Conservation (phyloP, 2,329 filamentous ascomycete species). For the Chalaropsis ovoidea region DNA sequence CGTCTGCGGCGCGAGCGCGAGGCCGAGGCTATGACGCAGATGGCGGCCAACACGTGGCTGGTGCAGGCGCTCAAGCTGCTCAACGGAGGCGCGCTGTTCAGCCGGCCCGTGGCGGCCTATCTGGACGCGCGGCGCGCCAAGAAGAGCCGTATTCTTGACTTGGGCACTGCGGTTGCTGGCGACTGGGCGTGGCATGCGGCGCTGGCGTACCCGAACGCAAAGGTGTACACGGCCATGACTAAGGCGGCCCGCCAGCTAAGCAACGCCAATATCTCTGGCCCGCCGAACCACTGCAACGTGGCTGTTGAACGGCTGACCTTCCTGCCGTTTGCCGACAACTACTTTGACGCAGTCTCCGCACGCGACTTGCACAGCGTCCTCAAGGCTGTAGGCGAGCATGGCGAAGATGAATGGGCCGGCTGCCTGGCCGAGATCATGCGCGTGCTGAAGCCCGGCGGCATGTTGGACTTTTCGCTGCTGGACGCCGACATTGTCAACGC, state of each 20-base stretch:
- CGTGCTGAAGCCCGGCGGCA: conserved; percentile 84
- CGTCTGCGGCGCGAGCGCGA: conserved; percentile 64
- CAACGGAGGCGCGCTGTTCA: conserved; percentile 55
- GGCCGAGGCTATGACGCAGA: conserved; percentile 66
- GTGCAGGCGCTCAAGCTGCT: conserved; percentile 51
- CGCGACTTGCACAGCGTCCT: conserved; percentile 77
- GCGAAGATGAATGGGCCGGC: conserved; percentile 75
- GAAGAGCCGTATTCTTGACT: conserved; percentile 65
- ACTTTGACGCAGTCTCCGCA: conserved; percentile 87
- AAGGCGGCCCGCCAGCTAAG: conserved; percentile 59
- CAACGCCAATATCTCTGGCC: conserved; percentile 68
- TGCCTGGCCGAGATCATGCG: conserved; percentile 80
- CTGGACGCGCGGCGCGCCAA: conserved; percentile 32
- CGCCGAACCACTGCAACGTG: conserved; percentile 76
- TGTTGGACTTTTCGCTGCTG: conserved; percentile 80
- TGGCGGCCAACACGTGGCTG: conserved; percentile 51
- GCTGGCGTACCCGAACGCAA: conserved; percentile 70
- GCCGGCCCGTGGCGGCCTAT: conserved; percentile 53
- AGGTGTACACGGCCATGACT: conserved; percentile 78
- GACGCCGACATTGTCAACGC: conserved; percentile 85
- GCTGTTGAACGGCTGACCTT: conserved; percentile 65
- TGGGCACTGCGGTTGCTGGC: conserved; percentile 72
- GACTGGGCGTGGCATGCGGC: conserved; percentile 97
- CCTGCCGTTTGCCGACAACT: conserved; percentile 72
- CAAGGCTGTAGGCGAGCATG: conserved; percentile 58